Percentiles rank a stretch among this genome's conserved stretches.
Evolutionary conservation across 169 alveolate genomes (phyloP).

Genomic region (Babesia ovata): DNA sequence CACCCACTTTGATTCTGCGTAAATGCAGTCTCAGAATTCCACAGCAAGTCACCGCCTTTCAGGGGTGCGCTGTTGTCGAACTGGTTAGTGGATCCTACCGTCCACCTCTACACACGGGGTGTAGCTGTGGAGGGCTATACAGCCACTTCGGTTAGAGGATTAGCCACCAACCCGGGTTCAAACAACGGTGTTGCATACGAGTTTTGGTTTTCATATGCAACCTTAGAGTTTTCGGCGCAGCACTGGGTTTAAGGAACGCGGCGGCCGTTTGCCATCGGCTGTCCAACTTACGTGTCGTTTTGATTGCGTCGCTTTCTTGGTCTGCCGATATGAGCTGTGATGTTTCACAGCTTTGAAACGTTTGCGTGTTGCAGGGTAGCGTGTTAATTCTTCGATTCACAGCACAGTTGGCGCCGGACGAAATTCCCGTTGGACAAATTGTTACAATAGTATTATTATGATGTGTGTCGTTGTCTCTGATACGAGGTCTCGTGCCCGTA

Average conservation of each 20-base stretch:
- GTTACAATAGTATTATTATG: neutral
- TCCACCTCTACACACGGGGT: constrained; percentile 3
- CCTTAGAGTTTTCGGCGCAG: too few species aligned
- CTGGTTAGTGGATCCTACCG: neutral
- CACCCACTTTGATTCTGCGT: constrained; percentile 11
- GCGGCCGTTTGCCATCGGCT: too few species aligned
- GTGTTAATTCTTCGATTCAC: neutral
- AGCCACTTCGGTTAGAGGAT: too few species aligned
- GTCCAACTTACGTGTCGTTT: too few species aligned
- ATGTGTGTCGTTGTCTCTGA: neutral
- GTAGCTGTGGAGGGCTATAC: neutral
- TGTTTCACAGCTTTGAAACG: neutral
- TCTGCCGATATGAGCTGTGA: neutral
- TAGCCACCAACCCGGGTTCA: too few species aligned
- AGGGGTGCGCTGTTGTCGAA: neutral
- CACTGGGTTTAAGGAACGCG: too few species aligned
- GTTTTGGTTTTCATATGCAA: too few species aligned
- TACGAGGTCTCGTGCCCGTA: constrained; percentile 23
- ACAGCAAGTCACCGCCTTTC: neutral
- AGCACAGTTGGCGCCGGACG: neutral
- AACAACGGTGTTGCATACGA: too few species aligned
- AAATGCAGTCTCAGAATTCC: neutral
- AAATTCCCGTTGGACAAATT: neutral
- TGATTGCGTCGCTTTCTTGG: too few species aligned
- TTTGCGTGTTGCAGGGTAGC: neutral